Base-by-base conservation (phyloP, 2,329 filamentous ascomycete genomes). In the Aspergillus sp. region DNA sequence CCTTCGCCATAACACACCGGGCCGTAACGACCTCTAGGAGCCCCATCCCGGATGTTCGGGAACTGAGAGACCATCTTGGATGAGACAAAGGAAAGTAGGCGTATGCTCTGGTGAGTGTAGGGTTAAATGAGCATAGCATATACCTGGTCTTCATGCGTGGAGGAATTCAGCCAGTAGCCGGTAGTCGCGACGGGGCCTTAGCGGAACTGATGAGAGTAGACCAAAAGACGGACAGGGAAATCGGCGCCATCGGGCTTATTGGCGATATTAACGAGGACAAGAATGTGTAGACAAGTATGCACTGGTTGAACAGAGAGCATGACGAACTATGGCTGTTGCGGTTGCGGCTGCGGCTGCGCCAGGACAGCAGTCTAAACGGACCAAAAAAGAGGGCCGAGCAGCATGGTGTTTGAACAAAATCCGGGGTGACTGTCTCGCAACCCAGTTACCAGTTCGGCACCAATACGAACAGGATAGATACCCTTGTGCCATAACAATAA, bases 131-230 rank as follows among this genome's bases (percentile, higher is more conserved):
- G n/a, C n/a, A n/a, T n/a, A n/a, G 77, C 65, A 56, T 79, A 79
- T 6, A 78, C 69, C 33, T 72, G 65, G 47, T 74, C 58, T 5
- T 71, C 65, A 46, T 65, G 63, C 30, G 69, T 62, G 27, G 66
- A 66, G 32, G 60, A 60, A 44, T 60, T 67, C 57, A 74, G 65
- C 71, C 71, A 75, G 51, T 64, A 71, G 3, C 72, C 74, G 0
- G 73, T 74, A 39, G 62, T 65, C 5, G 71, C 73, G 3, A 72
- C 69, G n/a, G 74, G 56, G 3, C 70, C 73, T 41, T 72, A 68
- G 72, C 67, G 53, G 52, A 75, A 73, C 53, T 75, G 64, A 53
- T 75, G 73, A 5, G 66, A 59, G 52, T 75, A 75, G 1, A 72
- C 56, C 3, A 75, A 61, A 48, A 71, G 71, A 5, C 73, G 65